These are phyloP conservation scores for Dillenia suffruticosa DNA, from an alignment of 164 flowering plant species.

Conservation along the genomic window DNA sequence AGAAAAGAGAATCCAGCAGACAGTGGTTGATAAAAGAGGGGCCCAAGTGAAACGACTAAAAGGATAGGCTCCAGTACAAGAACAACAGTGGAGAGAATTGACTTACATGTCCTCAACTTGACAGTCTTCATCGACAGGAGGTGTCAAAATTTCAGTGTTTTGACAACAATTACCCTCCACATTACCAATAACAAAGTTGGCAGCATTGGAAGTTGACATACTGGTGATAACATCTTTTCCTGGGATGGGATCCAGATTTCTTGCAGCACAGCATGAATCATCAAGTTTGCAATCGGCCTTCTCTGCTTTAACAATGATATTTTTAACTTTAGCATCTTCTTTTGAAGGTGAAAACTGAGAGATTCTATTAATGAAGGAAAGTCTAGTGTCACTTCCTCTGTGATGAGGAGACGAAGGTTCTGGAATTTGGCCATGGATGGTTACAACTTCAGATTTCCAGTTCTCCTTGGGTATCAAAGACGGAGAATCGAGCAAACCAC, in stretches of 20 bases:
- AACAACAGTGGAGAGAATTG: background rate
- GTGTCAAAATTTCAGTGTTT: slow-evolving; percentile 15
- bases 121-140: slow-evolving; percentile 18
- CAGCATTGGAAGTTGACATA: slow-evolving; percentile 14
- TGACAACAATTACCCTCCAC: slow-evolving; percentile 20
- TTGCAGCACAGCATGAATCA: slow-evolving; percentile 3
- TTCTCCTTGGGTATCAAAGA: slow-evolving; percentile 11
- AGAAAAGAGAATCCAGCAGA: background rate
- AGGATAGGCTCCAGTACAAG: background rate
- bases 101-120: slow-evolving; percentile 42
- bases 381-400: slow-evolving; percentile 11
- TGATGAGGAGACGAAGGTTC: slow-evolving; percentile 10
- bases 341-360: slow-evolving; percentile 12
- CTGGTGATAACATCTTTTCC: slow-evolving; percentile 10
- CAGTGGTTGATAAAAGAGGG: no score
- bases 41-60: background rate
- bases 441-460: no score
- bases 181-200: background rate
- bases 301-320: slow-evolving; percentile 9
- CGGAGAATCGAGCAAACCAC: slow-evolving; percentile 8
- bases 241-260: slow-evolving; percentile 15
- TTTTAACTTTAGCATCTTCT: slow-evolving; percentile 17
- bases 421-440: slow-evolving; percentile 3
- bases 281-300: slow-evolving; percentile 16
- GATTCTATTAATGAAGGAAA: slow-evolving; percentile 6